phyloP scores from a whole-genome alignment of 352 stramenopile species.

The Pythium plurisporium region DNA sequence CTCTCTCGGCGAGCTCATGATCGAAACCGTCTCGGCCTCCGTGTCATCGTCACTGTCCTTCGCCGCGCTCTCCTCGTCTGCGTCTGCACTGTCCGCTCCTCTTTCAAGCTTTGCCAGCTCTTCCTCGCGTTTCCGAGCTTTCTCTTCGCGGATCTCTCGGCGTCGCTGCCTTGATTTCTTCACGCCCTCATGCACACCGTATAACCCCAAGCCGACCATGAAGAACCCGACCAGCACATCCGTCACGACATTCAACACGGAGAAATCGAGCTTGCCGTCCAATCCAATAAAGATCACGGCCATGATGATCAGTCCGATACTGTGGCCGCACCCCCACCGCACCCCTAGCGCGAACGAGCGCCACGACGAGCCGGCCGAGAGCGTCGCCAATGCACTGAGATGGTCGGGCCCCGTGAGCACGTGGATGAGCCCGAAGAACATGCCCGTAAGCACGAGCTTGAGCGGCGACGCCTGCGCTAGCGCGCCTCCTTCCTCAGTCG shows the following conservation, averaged over 20 bases:
- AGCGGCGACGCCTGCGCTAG: conserved; percentile 25
- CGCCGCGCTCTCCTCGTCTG: conserved; percentile 16
- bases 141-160: conserved; percentile 17
- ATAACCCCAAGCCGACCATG: conserved; percentile 52
- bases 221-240: conserved; percentile 54
- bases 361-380: conserved; percentile 65
- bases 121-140: conserved; percentile 1
- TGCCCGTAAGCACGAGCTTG: conserved; percentile 43
- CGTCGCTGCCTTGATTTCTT: conserved; percentile 23
- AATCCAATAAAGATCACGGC: conserved; percentile 54
- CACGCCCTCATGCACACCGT: conserved; percentile 32
- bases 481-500: conserved; percentile 32
- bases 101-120: conserved; percentile 5
- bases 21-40: conserved; percentile 35
- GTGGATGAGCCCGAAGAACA: conserved; percentile 48
- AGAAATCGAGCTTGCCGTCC: conserved; percentile 34
- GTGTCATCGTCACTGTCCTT: conserved; percentile 25
- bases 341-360: conserved; percentile 73
- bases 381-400: conserved; percentile 79
- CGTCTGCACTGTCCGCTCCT: neutral
- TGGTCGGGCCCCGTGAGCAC: conserved; percentile 80
- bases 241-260: conserved; percentile 37
- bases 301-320: conserved; percentile 65
- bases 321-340: conserved; percentile 84
- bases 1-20: conserved; percentile 26